A percentile compares a stretch with the other conserved stretches of the same genome.
Conservation (phyloP, 768 basidiomycete genomes). For the Suillus paluster region DNA sequence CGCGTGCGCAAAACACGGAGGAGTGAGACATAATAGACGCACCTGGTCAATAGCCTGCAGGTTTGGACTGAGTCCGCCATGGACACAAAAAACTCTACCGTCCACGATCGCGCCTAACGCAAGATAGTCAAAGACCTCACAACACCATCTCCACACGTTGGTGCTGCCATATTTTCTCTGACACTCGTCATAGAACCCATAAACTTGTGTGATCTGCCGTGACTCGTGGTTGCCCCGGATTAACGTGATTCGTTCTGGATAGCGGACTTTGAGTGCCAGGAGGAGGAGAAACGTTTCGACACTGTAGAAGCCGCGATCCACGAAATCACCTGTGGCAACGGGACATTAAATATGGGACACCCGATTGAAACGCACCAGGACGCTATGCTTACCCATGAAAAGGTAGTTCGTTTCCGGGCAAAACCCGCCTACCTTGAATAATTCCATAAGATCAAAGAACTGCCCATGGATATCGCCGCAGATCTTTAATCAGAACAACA, state of each 20-base stretch:
- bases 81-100: slow-evolving; percentile 95
- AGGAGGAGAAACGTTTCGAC: slow-evolving; percentile 96
- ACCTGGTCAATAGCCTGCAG: slow-evolving; percentile 90
- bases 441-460: slow-evolving; percentile 95
- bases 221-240: slow-evolving; percentile 98
- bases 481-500: slow-evolving; percentile 51
- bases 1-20: slow-evolving; percentile 18
- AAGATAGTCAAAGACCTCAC: slow-evolving; percentile 97
- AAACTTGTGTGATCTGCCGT: slow-evolving; percentile 95
- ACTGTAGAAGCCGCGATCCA: slow-evolving; percentile 96
- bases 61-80: slow-evolving; percentile 93
- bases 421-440: slow-evolving; percentile 91
- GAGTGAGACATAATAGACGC: slow-evolving; percentile 23
- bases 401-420: slow-evolving; percentile 95
- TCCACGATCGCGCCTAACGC: slow-evolving; percentile 96
- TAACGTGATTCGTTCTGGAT: slow-evolving; percentile 95
- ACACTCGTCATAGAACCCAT: slow-evolving; percentile 96
- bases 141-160: slow-evolving; percentile 98
- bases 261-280: slow-evolving; percentile 94
- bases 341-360: slow-evolving; percentile 14
- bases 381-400: slow-evolving; percentile 79
- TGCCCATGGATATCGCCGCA: slow-evolving; percentile 98
- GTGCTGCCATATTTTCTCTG: slow-evolving; percentile 92
- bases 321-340: slow-evolving; percentile 81
- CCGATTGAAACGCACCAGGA: slow-evolving; percentile 12